Evolutionary conservation across 202 grass and related monocot species (phyloP).

Genomic region (Saccharum hybrid): DNA sequence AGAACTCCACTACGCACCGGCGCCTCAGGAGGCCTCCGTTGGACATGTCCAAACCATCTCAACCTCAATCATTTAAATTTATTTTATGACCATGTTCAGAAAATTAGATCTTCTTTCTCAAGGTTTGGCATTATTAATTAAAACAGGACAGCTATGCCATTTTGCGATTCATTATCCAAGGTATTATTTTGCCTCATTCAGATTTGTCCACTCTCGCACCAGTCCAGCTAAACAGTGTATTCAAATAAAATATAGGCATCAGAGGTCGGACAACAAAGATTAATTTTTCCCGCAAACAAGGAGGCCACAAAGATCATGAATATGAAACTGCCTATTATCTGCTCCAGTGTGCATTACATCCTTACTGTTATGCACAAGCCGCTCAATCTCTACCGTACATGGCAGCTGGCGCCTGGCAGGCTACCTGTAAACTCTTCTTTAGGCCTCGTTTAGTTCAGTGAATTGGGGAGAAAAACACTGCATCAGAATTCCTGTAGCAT

Average conservation of each 20-base stretch:
- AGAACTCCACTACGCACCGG: too few relatives aligned
- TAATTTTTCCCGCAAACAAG: neutral
- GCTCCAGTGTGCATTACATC: neutral
- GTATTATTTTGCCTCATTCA: neutral
- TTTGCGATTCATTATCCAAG: slow-evolving; percentile 7
- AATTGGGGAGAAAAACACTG: too few relatives aligned
- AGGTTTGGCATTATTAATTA: neutral
- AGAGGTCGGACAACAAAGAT: neutral
- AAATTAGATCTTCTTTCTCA: neutral
- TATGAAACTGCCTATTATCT: neutral
- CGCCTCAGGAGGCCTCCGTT: too few relatives aligned
- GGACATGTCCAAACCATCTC: too few relatives aligned
- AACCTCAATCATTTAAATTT: neutral
- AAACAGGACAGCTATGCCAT: neutral
- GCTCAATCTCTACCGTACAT: slow-evolving; percentile 1
- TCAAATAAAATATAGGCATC: neutral
- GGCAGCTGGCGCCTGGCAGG: neutral
- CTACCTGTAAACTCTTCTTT: neutral
- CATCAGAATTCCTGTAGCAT: too few relatives aligned
- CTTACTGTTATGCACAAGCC: neutral
- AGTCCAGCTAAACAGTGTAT: neutral
- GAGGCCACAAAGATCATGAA: neutral
- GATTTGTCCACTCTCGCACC: neutral
- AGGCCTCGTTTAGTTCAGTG: too few relatives aligned
- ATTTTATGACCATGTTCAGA: neutral